Percentiles rank a stretch among this genome's conserved stretches.
Conservation (phyloP, 1,139 yeast species). For the Scheffersomyces stambukii region DNA sequence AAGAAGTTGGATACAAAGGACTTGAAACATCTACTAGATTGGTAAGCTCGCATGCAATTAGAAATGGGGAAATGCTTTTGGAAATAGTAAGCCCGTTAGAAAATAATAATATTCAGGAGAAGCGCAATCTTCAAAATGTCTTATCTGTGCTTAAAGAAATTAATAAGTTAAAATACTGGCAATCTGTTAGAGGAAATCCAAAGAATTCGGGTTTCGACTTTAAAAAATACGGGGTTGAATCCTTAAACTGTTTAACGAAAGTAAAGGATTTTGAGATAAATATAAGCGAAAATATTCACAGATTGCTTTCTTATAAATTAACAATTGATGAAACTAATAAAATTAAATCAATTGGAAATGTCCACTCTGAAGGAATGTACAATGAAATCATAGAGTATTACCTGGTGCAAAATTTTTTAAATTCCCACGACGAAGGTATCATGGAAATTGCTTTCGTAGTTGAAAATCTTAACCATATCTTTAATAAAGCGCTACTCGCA, state of each 20-base stretch:
- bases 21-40: constrained; percentile 63
- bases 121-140: constrained; percentile 7
- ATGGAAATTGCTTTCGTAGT: constrained; percentile 68
- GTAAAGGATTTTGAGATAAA: constrained; percentile 17
- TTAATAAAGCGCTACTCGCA: constrained; percentile 38
- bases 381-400: constrained; percentile 23
- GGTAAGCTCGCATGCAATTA: constrained; percentile 57
- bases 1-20: constrained; percentile 57
- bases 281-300: constrained; percentile 13
- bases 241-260: too few species aligned
- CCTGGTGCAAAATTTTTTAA: constrained; percentile 37
- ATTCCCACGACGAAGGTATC: constrained; percentile 73
- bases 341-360: constrained; percentile 13
- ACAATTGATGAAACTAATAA: constrained; percentile 11
- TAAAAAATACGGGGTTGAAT: constrained; percentile 14
- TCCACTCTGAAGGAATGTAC: constrained; percentile 16
- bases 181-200: too few species aligned
- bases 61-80: constrained; percentile 52
- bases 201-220: too few species aligned
- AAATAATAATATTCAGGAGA: constrained; percentile 16
- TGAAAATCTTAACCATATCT: constrained; percentile 42
- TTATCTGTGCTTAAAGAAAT: constrained; percentile 6
- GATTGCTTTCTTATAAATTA: constrained; percentile 12
- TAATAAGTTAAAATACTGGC: constrained; percentile 6
- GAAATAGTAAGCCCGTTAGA: constrained; percentile 34